phyloP scores from a whole-genome alignment of 2,329 filamentous ascomycete species.

The Anthostomella pinea region DNA sequence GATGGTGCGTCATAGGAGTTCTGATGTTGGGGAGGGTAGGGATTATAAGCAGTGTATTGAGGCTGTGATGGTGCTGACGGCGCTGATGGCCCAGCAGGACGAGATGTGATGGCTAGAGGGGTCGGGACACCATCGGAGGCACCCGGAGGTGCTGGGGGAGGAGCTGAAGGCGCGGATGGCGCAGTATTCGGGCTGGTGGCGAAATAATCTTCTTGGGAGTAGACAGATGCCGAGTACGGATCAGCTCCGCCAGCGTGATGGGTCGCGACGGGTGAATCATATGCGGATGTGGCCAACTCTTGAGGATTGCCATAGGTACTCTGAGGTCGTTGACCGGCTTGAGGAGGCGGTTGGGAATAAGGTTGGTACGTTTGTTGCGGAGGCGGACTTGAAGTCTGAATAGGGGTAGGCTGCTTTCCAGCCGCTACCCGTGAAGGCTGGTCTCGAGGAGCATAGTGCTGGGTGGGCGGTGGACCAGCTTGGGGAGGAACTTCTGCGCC shows the following conservation, averaged over 20 bases:
- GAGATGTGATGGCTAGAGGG: constrained; percentile 22
- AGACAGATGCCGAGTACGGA: constrained; percentile 46
- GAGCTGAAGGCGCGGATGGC: constrained; percentile 28
- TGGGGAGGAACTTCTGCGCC: constrained; percentile 52
- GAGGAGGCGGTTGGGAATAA: constrained; percentile 44
- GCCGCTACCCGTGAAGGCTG: constrained; percentile 47
- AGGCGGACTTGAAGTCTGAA: constrained; percentile 52
- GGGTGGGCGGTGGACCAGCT: constrained; percentile 27
- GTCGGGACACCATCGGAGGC: constrained; percentile 23
- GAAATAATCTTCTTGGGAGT: constrained; percentile 46
- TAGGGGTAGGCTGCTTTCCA: constrained; percentile 47
- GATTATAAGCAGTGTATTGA: constrained; percentile 38
- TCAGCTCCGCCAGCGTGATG: constrained; percentile 38
- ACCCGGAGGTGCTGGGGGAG: constrained; percentile 26
- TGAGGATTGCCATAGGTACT: constrained; percentile 71
- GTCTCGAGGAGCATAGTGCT: constrained; percentile 52
- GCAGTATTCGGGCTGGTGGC: constrained; percentile 24
- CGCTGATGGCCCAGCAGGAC: constrained; percentile 25
- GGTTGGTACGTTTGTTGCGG: constrained; percentile 42
- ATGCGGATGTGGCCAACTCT: constrained; percentile 74
- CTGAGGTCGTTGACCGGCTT: constrained; percentile 54
- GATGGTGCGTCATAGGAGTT: constrained; percentile 30
- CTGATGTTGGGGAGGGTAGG: constrained; percentile 21
- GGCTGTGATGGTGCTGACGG: constrained; percentile 37
- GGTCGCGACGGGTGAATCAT: constrained; percentile 67